Conservation (phyloP, 2,329 filamentous ascomycete genomes). For the Aspergillus brasiliensis region DNA sequence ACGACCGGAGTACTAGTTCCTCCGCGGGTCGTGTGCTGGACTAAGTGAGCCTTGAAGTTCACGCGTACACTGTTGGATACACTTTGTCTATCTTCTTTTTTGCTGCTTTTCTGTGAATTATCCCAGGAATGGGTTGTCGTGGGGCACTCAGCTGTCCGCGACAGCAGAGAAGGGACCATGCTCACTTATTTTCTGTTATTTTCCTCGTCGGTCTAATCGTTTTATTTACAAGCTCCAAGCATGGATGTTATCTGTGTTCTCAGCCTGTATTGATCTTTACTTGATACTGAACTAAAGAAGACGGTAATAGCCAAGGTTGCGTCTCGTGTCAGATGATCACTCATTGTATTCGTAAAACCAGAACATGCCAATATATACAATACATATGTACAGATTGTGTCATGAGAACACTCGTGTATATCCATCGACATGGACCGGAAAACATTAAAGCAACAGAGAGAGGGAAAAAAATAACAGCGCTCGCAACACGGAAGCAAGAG, state of each 20-base stretch:
- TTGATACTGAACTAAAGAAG: neutral
- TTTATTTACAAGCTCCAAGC: neutral
- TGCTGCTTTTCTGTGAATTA: no score
- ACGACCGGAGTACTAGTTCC: slow-evolving; percentile 74
- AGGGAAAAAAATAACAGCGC: neutral
- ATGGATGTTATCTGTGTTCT: neutral
- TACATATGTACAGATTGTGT: neutral
- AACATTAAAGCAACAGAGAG: neutral
- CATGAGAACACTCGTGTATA: neutral
- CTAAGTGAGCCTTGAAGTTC: slow-evolving; percentile 15
- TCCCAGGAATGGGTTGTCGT: neutral
- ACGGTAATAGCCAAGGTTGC: neutral
- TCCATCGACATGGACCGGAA: neutral
- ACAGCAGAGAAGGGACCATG: neutral
- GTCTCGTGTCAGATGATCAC: neutral
- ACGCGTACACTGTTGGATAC: neutral
- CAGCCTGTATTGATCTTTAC: neutral
- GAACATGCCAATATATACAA: neutral
- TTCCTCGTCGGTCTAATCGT: neutral
- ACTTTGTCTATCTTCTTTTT: no score
- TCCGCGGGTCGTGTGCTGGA: slow-evolving; percentile 73
- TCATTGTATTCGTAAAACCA: neutral
- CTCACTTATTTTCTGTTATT: neutral
- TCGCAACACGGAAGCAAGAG: neutral
- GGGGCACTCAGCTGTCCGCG: neutral